Percentiles rank a stretch among this genome's conserved stretches.
Evolutionary conservation across 371 early-diverging fungal species (phyloP).

Genomic region (Polyrhizophydium stewartii): DNA sequence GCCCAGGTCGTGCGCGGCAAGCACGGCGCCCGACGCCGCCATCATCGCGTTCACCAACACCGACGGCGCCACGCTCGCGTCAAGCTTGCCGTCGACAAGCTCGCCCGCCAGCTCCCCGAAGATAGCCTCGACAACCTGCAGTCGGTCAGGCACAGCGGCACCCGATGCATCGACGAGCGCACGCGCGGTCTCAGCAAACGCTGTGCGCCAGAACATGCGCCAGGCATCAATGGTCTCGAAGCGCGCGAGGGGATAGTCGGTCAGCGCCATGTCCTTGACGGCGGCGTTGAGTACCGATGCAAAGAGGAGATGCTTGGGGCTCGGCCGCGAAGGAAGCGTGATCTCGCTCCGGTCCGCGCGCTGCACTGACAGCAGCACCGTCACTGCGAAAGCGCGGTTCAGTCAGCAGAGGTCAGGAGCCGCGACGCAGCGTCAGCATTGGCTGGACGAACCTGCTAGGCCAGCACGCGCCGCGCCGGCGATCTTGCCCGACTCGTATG

Average conservation of each 20-base stretch:
- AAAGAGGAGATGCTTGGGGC: not conserved
- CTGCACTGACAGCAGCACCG: not conserved
- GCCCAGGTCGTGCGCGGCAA: not conserved
- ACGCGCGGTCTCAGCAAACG: not conserved
- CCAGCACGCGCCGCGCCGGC: not conserved
- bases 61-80: not conserved
- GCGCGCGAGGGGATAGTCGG: not conserved
- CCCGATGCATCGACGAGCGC: not conserved
- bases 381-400: not conserved
- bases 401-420: too few species aligned
- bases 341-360: not conserved
- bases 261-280: not conserved
- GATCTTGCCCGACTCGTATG: not conserved
- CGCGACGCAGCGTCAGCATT: too few species aligned
- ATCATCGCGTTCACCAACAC: not conserved
- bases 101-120: not conserved
- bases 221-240: not conserved
- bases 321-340: not conserved
- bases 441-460: not conserved
- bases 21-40: not conserved
- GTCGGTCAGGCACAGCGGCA: not conserved
- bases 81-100: not conserved
- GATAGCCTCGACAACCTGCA: not conserved
- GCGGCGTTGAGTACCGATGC: not conserved
- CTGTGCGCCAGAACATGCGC: not conserved